Evolutionary conservation across 1,284 basidiomycete genomes (phyloP), one percentile per base, ranked within the genome.

Genomic region (Trametes hirsuta): DNA sequence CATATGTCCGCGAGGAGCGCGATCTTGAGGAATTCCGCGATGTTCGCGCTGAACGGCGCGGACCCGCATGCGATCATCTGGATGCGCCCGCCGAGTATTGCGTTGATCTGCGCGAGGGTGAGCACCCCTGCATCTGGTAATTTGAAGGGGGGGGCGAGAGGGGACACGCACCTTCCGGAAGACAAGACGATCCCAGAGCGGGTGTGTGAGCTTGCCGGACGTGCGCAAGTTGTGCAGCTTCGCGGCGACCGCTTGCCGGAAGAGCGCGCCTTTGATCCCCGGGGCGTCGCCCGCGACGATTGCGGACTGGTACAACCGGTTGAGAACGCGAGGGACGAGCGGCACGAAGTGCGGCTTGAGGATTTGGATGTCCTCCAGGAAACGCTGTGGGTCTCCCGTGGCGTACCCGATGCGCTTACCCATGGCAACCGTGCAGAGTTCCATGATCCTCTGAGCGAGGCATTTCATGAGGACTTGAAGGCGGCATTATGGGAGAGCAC

Each of bases 291-390:
- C 88, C 58, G 93, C 90, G 34, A 81, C 82, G 83, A 91, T 90
- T 36, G 91, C 88, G 25, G 90, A 87, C 65, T 93, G 89, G 72
- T 92, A 93, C 34, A 94, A 75, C 61, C 93, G 79, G 78, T 96
- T 97, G 59, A 96, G 77, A 24, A 96, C 90, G 56, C 94, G 89
- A 2, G 95, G 93, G 2, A 95, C 93, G 30, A 89, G 86, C 3
- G 91, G 87, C 78, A 95, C 88, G 71, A 89, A 85, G 67, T 90
- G 85, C 1, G 97, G 97, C 74, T 91, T 89, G 66, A 98, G 81
- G 62, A 93, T 77, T 72, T 94, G 90, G 42, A 91, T 85, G 70
- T 99, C 97, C 73, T 98, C 95, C 15, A 98, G 79, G 37, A 99
- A 83, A 24, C 92, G 87, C 14, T 93, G 77, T 15, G 91, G 90